These are phyloP conservation scores for Melanomma pulvis-pyrius DNA, from an alignment of 495 filamentous ascomycete genomes.

Conservation along the genomic window DNA sequence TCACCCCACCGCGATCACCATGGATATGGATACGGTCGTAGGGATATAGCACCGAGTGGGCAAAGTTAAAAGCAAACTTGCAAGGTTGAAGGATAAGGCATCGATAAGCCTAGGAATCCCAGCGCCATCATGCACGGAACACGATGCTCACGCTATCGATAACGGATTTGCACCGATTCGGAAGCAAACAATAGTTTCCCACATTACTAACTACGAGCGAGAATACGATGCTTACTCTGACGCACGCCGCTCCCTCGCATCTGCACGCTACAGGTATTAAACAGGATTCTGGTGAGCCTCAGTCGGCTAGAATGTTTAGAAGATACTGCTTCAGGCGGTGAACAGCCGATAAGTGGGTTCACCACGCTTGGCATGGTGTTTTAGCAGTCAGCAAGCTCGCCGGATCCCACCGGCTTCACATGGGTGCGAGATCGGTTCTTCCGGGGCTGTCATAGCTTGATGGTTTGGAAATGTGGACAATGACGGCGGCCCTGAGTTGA, in stretches of 20 bases:
- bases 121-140: not conserved
- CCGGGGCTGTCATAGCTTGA: not conserved
- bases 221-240: not conserved
- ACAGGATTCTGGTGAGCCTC: not conserved
- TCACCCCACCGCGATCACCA: not conserved
- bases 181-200: slow-evolving; percentile 4
- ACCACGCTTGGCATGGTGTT: not conserved
- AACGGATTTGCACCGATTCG: slow-evolving; percentile 3
- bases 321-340: not conserved
- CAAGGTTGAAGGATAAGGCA: not conserved
- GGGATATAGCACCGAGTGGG: not conserved
- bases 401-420: slow-evolving; percentile 2
- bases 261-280: not conserved
- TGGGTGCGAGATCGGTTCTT: not conserved
- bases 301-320: not conserved
- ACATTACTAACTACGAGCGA: not conserved
- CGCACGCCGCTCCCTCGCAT: not conserved
- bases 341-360: not conserved
- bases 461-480: too few relatives aligned
- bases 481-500: not conserved
- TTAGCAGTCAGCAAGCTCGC: not conserved
- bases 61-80: not conserved
- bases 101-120: not conserved
- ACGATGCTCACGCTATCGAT: slow-evolving; percentile 17
- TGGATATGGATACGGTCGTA: not conserved